These are phyloP conservation scores for Dryadomyces quercus-mongolicae DNA, from an alignment of 2,329 filamentous ascomycete species.

Conservation along the genomic window DNA sequence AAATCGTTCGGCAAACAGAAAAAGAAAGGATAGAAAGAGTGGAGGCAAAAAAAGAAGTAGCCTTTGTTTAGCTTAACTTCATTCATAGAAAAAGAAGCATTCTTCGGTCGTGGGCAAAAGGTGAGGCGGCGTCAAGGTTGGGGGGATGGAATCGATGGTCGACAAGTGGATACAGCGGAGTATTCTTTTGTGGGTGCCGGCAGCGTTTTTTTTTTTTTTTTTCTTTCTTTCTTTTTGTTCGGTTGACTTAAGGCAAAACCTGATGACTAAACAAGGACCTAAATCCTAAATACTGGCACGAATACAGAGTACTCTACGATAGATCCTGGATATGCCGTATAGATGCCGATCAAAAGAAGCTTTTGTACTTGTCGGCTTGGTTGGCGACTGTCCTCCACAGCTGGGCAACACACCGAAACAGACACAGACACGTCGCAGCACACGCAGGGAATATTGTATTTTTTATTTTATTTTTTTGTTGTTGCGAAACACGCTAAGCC, in stretches of 20 bases:
- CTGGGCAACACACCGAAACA: neutral
- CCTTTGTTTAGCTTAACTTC: neutral
- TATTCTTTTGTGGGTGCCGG: neutral
- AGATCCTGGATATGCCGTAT: too few species aligned
- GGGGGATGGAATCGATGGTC: neutral
- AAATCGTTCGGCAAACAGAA: neutral
- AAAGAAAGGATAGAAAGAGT: neutral
- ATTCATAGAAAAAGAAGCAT: neutral
- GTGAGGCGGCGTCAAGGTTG: neutral
- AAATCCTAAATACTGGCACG: too few species aligned
- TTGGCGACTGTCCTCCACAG: too few species aligned
- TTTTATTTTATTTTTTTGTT: too few species aligned
- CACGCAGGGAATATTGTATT: neutral
- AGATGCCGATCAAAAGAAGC: too few species aligned
- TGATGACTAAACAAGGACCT: too few species aligned
- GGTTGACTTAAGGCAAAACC: too few species aligned
- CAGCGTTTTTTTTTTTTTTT: neutral
- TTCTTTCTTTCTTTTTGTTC: neutral
- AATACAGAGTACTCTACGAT: too few species aligned
- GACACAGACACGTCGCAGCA: neutral
- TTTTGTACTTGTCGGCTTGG: too few species aligned
- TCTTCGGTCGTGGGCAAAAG: neutral
- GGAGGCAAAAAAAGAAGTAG: neutral
- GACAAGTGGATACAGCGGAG: neutral
- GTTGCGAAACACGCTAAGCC: neutral